Evolutionary conservation across 768 basidiomycete genomes (phyloP).

Genomic region (Xerocomellus amylosporus): DNA sequence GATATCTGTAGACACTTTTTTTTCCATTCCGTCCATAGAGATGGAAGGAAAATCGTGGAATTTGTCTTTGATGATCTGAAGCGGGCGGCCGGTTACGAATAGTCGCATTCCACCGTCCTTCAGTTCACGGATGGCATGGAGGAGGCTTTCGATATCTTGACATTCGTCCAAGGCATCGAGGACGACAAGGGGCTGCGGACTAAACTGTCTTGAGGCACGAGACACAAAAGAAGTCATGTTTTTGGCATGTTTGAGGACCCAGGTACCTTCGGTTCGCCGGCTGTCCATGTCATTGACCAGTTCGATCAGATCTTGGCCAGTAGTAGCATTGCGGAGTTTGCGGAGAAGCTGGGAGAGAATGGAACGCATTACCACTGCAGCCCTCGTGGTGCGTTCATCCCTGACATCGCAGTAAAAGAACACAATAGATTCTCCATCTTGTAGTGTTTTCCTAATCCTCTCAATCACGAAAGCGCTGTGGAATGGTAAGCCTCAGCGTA

Average conservation of each 20-base stretch:
- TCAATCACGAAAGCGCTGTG: background rate
- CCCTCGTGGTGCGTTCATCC: background rate
- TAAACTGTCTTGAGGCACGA: background rate
- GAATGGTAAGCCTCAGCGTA: background rate
- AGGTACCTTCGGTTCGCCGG: background rate
- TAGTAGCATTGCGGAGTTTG: background rate
- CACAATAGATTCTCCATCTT: background rate
- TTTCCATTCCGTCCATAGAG: background rate
- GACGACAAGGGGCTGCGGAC: slow-evolving; percentile 1
- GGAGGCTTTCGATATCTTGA: background rate
- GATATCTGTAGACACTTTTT: slow-evolving; percentile 6
- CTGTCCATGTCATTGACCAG: background rate
- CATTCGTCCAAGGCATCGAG: slow-evolving; percentile 23
- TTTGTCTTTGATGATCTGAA: slow-evolving; percentile 4
- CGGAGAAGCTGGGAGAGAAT: slow-evolving; percentile 15
- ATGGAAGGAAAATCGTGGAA: slow-evolving; percentile 2
- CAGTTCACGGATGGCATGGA: background rate
- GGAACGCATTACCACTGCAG: slow-evolving; percentile 6
- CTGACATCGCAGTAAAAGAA: slow-evolving; percentile 23
- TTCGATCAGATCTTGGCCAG: background rate
- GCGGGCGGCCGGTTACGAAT: slow-evolving; percentile 13
- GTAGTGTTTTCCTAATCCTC: background rate
- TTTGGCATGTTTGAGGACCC: background rate
- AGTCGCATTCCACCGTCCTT: background rate
- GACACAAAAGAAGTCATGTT: background rate